Base-by-base conservation (phyloP, 257 asterid species). In the Phtheirospermum japonicum region DNA sequence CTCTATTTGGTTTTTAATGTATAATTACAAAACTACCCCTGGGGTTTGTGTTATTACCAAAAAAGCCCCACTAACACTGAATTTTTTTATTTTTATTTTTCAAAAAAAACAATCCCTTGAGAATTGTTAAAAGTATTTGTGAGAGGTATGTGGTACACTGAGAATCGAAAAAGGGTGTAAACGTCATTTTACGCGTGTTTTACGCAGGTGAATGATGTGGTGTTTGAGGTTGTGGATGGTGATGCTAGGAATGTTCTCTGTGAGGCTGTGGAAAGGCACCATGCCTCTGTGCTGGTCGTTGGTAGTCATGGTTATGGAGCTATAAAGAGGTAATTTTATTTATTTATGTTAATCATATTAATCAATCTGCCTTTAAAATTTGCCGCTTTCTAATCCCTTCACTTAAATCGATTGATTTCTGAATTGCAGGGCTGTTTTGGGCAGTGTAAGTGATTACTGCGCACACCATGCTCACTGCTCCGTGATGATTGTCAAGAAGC, bases 301-400 rank as follows among this genome's bases (percentile, higher is more conserved):
- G 97, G 98, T 13, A 88, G 95, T 49, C 98, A 91, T 77, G 98
- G 96, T 39, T 91, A 91, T 82, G 96, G 98, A 78, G 95, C 89
- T 43, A 83, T 91, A 49, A 91, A 85, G 85, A 84, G 98, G 98
- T 85, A 77, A 1, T 4, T 11, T 4, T 7, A 1, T 14, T 17
- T 4, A 6, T 23, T 23, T 9, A 10, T n/a, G 8, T 49, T 57
- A 2, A 14, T 45, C 23, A 16, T 45, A 45, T 4, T 8, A 45
- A 11, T 12, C 28, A 23, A 17, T 49, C 10, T 50, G 56, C 55
- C 11, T 49, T 16, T 17, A 6, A 6, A 48, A 37, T 9, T 37
- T 9, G 2, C 6, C 39, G 2, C 13, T 6, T 42, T 58, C 12
- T 28, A 17, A 17, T 48, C n/a, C n/a, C n/a, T n/a, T n/a, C n/a